These are phyloP conservation scores for Salix purpurea DNA, from an alignment of 345 rosid genomes.

Conservation along the genomic window DNA sequence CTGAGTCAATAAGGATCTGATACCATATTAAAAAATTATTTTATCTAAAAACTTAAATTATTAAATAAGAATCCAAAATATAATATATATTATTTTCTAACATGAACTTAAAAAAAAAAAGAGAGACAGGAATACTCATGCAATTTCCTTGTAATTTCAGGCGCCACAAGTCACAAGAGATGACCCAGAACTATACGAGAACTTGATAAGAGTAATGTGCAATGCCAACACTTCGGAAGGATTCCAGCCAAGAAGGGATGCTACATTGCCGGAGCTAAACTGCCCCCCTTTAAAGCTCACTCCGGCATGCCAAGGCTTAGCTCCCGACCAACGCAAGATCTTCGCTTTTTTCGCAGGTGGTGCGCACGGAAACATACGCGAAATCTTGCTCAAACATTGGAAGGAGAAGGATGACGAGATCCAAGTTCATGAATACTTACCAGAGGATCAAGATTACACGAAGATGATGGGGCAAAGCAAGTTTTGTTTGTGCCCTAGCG, in stretches of 20 bases:
- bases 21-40: no score
- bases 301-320: constrained; percentile 15
- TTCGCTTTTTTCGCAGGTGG: constrained; percentile 47
- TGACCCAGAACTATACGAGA: constrained; percentile 31
- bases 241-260: constrained; percentile 35
- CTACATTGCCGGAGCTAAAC: constrained; percentile 46
- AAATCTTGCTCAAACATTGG: constrained; percentile 37
- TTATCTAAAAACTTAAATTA: no score
- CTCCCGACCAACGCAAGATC: constrained; percentile 25
- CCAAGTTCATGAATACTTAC: constrained; percentile 38
- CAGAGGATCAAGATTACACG: constrained; percentile 29
- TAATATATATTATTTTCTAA: no score
- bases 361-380: constrained; percentile 40
- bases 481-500: constrained; percentile 66
- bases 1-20: no score
- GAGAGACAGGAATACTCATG: neutral
- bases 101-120: no score
- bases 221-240: constrained; percentile 51
- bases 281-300: constrained; percentile 23
- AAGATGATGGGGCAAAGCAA: constrained; percentile 42
- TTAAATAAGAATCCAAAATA: no score
- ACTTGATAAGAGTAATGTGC: constrained; percentile 42
- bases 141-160: constrained; percentile 13
- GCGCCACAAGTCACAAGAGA: constrained; percentile 38
- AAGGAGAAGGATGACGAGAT: constrained; percentile 40